These are phyloP conservation scores for Chlamydomonas incerta DNA, from an alignment of 139 green algal genomes.

Conservation along the genomic window DNA sequence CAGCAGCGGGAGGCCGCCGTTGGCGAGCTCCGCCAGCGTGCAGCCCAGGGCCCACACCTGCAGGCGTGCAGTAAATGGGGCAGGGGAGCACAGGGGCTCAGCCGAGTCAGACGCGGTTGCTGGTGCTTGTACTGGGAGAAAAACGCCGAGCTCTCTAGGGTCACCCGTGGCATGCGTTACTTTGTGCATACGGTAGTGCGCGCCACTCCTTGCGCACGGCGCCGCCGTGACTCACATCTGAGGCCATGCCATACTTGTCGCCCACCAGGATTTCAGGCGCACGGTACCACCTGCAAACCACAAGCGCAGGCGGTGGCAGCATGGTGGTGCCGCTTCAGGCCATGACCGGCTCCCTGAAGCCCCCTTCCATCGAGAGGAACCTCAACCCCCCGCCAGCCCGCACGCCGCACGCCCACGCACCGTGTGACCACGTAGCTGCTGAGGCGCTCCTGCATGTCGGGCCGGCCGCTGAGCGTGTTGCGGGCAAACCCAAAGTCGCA, in stretches of 20 bases:
- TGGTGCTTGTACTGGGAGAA: no score
- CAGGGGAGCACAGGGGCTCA: no score
- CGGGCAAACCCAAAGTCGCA: background rate
- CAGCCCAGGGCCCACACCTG: conserved; percentile 63
- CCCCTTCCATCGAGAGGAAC: background rate
- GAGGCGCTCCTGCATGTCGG: background rate
- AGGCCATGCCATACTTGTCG: background rate
- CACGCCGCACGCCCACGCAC: background rate
- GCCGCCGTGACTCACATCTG: background rate
- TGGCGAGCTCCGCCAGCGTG: conserved; percentile 81
- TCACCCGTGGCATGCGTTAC: background rate
- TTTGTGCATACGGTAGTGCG: background rate
- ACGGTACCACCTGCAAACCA: background rate
- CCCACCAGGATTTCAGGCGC: background rate
- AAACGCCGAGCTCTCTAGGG: no score
- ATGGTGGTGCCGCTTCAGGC: background rate
- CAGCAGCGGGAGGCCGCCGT: conserved; percentile 81
- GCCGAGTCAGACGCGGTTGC: no score
- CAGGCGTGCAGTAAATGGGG: no score
- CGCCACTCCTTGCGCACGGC: background rate
- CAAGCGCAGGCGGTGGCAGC: no score
- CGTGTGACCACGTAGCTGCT: background rate
- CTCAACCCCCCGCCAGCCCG: background rate
- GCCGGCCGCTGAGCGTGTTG: no score
- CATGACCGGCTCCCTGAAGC: background rate